Evolutionary conservation across 129 eudicot species (phyloP).

Genomic region (Ambrosia artemisiifolia): DNA sequence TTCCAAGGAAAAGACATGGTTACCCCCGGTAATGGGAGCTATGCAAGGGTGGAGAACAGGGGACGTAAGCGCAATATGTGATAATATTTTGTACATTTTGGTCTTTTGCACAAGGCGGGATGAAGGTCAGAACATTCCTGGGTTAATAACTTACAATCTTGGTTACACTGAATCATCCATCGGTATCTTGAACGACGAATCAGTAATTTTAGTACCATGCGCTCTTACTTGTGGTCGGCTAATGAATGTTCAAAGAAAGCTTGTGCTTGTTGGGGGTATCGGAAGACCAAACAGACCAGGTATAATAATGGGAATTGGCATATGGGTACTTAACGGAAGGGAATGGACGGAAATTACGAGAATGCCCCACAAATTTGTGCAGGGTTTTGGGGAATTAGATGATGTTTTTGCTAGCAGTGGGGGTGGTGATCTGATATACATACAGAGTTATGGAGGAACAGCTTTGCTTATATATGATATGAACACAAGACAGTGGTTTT

Average conservation of each 20-base stretch:
- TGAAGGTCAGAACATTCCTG: constrained; percentile 25
- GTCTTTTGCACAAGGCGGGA: constrained; percentile 34
- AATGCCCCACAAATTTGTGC: constrained; percentile 41
- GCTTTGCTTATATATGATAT: constrained; percentile 46
- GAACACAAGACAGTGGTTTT: constrained; percentile 40
- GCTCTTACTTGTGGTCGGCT: constrained; percentile 47
- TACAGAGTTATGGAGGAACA: constrained; percentile 52
- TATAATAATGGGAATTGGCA: constrained; percentile 46
- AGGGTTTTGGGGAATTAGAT: constrained; percentile 48
- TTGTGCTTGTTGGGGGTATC: constrained; percentile 56
- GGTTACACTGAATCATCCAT: background rate
- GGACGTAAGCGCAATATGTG: constrained; percentile 36
- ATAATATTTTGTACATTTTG: constrained; percentile 37
- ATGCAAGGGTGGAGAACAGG: constrained; percentile 59
- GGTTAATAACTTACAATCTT: constrained; percentile 36
- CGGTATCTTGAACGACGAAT: constrained; percentile 16
- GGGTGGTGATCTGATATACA: constrained; percentile 46
- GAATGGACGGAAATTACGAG: constrained; percentile 41
- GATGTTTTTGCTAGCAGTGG: constrained; percentile 59
- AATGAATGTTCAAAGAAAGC: constrained; percentile 42
- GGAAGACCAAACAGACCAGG: constrained; percentile 41
- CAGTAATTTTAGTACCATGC: constrained; percentile 41
- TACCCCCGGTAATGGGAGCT: constrained; percentile 29
- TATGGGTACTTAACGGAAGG: constrained; percentile 46
- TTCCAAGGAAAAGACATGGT: constrained; percentile 41